phyloP scores from a whole-genome alignment of 805 yeast species.

The Lachancea cidri region DNA sequence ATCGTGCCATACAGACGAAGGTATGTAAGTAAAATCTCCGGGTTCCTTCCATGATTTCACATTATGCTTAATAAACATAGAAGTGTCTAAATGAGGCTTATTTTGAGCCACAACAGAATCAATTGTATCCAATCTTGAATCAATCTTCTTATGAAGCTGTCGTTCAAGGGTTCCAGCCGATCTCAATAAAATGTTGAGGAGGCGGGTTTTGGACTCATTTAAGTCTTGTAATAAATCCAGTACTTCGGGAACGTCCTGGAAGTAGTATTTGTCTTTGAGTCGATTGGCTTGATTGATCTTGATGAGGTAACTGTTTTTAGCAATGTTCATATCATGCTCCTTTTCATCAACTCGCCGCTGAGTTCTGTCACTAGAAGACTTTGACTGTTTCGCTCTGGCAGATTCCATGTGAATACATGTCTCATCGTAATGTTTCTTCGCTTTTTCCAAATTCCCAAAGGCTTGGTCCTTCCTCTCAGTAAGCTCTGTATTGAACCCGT shows the following conservation, averaged over 20 bases:
- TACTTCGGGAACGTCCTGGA: conserved; percentile 89
- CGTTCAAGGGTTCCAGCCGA: conserved; percentile 61
- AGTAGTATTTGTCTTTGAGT: conserved; percentile 84
- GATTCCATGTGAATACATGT: conserved; percentile 75
- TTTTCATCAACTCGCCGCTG: conserved; percentile 49
- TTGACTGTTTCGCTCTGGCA: conserved; percentile 70
- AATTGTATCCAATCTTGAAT: conserved; percentile 42
- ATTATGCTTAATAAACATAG: conserved; percentile 92
- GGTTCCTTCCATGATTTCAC: conserved; percentile 76
- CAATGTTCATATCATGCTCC: conserved; percentile 75
- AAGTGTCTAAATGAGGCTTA: conserved; percentile 67
- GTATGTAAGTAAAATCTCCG: conserved; percentile 74
- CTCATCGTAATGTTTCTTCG: conserved; percentile 72
- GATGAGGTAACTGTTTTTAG: conserved; percentile 80
- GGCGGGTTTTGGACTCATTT: conserved; percentile 70
- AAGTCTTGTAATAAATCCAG: conserved; percentile 80
- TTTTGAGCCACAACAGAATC: conserved; percentile 62
- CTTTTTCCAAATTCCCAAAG: conserved; percentile 30
- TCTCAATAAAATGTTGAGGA: conserved; percentile 63
- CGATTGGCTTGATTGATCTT: conserved; percentile 82
- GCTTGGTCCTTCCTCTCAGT: conserved; percentile 35
- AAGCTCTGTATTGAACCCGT: conserved; percentile 55
- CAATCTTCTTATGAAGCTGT: conserved; percentile 41
- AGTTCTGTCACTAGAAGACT: conserved; percentile 47
- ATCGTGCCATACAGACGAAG: conserved; percentile 95